Base-by-base conservation (phyloP, 495 filamentous ascomycete genomes). In the Penicillium soppii region DNA sequence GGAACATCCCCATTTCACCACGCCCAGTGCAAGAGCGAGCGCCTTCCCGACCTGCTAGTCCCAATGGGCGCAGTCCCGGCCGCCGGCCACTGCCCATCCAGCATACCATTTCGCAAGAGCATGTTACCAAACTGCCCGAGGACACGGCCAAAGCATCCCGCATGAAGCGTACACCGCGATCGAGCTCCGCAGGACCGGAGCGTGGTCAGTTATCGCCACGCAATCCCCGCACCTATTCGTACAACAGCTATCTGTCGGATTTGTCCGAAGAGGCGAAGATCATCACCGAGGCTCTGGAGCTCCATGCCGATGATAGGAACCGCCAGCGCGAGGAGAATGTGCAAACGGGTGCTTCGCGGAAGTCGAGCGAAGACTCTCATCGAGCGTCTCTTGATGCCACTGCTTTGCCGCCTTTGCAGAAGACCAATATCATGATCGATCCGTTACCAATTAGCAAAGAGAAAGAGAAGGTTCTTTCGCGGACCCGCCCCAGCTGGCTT, bases 1-100 rank as follows among this genome's bases (percentile, higher is more conserved):
- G 90, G 77, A 97, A 97, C 59, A 89, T 98, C 7, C 94, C 94
- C 0, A 82, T 98, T n/a, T 96, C 91, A 7, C 94, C 94, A 8
- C 82, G 91, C 15, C 90, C 89, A 4, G 74, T 78, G 0, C 74
- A 76, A 39, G 87, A 90, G 56, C 80, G 89, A 38, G 58, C 77
- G 3, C 82, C 81, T 0, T 75, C 77, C 5, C 68, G 73, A 21
- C 51, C 57, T 19, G 57, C 67, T 13, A 82, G 80, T 54, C 88
- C 87, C 0, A 86, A 86, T 56, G 60, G 69, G 8, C 70, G 66
- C 23, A 72, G 66, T 32, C 68, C 70, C 1, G 69, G 67, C 15
- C 72, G 56, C 12, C 65, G 63, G 16, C 74, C 74, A 4, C 58
- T 76, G 12, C 74, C 74, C 9, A 59, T 78, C 15, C 67, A 61